These are phyloP conservation scores for Jatropha podagrica DNA, from an alignment of 441 rosid species.

Conservation along the genomic window DNA sequence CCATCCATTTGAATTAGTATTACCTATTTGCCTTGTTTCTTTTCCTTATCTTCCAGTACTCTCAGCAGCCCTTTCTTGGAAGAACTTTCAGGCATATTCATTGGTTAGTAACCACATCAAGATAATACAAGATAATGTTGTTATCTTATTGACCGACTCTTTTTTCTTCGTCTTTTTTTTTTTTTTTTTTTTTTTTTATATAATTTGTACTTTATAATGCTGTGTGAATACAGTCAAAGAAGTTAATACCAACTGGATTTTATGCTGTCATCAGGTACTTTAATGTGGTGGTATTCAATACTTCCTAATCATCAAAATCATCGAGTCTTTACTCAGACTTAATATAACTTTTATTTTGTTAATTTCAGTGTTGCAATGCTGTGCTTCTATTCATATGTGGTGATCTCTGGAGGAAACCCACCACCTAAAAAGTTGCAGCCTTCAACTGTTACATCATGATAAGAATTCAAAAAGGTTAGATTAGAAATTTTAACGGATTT, in stretches of 20 bases:
- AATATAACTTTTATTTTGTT: not conserved
- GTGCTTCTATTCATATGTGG: conserved; percentile 70
- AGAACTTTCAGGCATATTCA: conserved; percentile 57
- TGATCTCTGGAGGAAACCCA: conserved; percentile 90
- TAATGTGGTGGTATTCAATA: not conserved
- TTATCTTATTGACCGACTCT: not conserved
- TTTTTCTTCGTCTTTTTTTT: too few species aligned
- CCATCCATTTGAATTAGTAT: not conserved
- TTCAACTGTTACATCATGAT: conserved; percentile 38
- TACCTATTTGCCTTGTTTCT: not conserved
- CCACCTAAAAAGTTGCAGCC: conserved; percentile 82
- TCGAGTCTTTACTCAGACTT: not conserved
- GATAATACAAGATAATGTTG: not conserved
- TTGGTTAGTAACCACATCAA: conserved; percentile 44
- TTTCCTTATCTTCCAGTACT: conserved; percentile 54
- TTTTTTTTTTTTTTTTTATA: not conserved
- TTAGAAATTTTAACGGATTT: conserved; percentile 10
- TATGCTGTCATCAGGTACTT: conserved; percentile 60
- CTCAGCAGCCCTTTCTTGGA: conserved; percentile 73
- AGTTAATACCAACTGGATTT: conserved; percentile 61
- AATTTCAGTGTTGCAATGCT: conserved; percentile 78
- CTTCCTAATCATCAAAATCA: conserved; percentile 1
- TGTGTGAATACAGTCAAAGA: conserved; percentile 65
- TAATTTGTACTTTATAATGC: conserved; percentile 17
- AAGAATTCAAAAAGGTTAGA: conserved; percentile 18